Base-by-base conservation (phyloP, 1,139 yeast species). In the Candida neerlandica region DNA sequence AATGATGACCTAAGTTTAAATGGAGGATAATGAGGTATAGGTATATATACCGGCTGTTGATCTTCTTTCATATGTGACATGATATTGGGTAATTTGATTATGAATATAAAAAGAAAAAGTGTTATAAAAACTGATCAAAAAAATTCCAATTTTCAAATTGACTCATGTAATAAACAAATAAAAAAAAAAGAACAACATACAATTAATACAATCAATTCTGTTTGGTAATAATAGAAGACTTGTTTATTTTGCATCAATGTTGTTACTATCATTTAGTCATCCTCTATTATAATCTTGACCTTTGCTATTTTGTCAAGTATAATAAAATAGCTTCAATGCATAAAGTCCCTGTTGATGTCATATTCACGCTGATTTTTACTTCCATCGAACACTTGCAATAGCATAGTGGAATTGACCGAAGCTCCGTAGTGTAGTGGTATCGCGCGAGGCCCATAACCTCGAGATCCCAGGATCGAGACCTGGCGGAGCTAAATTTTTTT, bases 1-100 rank as follows among this genome's bases (percentile, higher is more conserved):
- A 87, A 70, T 9, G 89, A 83, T 0, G 92, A 86, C 38, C 94
- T 71, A 30, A 87, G 74, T 53, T 80, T 78, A 66, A 86, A 86
- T 1, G 91, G 91, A 2, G 94, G 94, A 52, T 81, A 87, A 38
- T 80, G 79, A 5, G 89, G 88, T 12, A 86, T 80, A 1, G 89
- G 89, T 18, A 57, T 55, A 43, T 55, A 51, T 30, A 55, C 33
- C 12, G 43, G 43, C 4, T 45, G 47, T 7, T 45, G 47, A 42
- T 49, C 51, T 45, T 45, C 27, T 40, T 16, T 40, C 19, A 10
- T 40, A 5, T 18, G 14, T 23, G 27, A 23, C 27, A 23, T 23
- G 27, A 7, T 10, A 7, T 7, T 23, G 2, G 27, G 9, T 23
- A 23, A 7, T 2, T 23, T 23, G 27, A 23, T 23, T 7, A 23